Base-by-base conservation (phyloP, 1,139 yeast genomes). In the Wickerhamomyces sp. region DNA sequence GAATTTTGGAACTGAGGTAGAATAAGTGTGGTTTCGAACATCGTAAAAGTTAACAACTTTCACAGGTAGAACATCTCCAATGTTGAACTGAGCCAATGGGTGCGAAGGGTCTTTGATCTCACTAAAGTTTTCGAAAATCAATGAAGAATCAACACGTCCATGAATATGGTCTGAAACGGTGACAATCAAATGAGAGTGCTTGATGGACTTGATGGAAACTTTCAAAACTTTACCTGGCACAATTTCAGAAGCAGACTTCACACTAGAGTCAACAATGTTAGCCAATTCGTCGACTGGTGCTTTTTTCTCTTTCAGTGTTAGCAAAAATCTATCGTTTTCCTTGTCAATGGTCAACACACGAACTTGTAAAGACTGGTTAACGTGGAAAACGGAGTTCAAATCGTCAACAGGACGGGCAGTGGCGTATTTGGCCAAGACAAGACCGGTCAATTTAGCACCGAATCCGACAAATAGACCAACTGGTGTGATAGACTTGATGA, bases 381-480 rank as follows among this genome's bases (percentile, higher is more conserved):
- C 51, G 51, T 67, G 64, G 51, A 79, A 87, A 28, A 69, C 63
- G 33, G 72, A 67, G 16, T 70, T 64, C 37, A 85, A 68, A 47
- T 81, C 80, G 20, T 72, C 75, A 30, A 68, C 69, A 26, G 68
- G 68, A 35, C 69, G 66, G 30, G 72, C 75, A 15, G 76, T 69
- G 14, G 89, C 81, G 51, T 81, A 80, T 54, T 81, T 79, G 39
- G 91, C 87, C 46, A 85, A 72, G 4, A 87, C 84, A 47, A 91
- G 70, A 31, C 96, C 97, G 22, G 88, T 84, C 46, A 89, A 72
- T 36, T 72, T 75, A 45, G 84, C 84, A 41, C 81, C 88, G 59
- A 91, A 91, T 0, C 83, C 75, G 38, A 91, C 83, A 57, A 91
- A 89, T 20, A 87, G 68, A 46, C 97, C 97, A 55, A 72, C 70